Percentiles rank a stretch among this genome's conserved stretches.
Conservation (phyloP, 1,139 yeast species). For the Geotrichum bryndzae region DNA sequence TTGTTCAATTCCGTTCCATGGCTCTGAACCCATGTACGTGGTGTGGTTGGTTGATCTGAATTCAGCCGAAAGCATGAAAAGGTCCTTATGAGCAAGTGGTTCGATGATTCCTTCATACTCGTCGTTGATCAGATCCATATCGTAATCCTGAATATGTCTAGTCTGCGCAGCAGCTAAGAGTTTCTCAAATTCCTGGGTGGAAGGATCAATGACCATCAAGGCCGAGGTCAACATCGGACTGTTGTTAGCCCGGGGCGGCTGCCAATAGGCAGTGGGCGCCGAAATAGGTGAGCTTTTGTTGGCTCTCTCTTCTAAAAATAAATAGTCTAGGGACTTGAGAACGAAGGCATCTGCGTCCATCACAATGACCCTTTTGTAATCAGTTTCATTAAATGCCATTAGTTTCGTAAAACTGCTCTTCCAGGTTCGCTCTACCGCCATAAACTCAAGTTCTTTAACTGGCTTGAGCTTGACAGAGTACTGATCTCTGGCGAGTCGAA, state of each 20-base stretch:
- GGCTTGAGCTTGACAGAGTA: constrained; percentile 29
- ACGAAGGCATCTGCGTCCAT: constrained; percentile 41
- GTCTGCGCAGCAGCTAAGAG: constrained; percentile 12
- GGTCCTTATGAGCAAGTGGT: constrained; percentile 43
- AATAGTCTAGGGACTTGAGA: constrained; percentile 39
- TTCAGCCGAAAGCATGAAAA: constrained; percentile 48
- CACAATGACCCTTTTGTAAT: constrained; percentile 45
- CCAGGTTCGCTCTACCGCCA: constrained; percentile 37
- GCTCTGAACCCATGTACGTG: constrained; percentile 16
- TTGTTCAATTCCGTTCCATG: constrained; percentile 7
- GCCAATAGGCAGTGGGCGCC: constrained; percentile 35
- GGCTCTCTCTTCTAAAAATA: constrained; percentile 35
- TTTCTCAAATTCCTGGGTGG: neutral
- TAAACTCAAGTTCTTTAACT: constrained; percentile 24
- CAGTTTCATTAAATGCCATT: constrained; percentile 41
- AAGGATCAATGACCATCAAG: constrained; percentile 11
- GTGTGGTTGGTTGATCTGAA: constrained; percentile 29
- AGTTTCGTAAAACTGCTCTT: constrained; percentile 45
- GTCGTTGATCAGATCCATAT: constrained; percentile 48
- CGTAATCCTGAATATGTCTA: constrained; percentile 30
- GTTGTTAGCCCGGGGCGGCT: constrained; percentile 3
- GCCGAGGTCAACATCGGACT: constrained; percentile 8
- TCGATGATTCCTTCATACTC: constrained; percentile 33
- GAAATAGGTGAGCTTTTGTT: constrained; percentile 39
- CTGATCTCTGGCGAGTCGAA: constrained; percentile 14